Evolutionary conservation across 164 flowering plant genomes (phyloP), one percentile per base, ranked within the genome.

Genomic region (Santalum album): DNA sequence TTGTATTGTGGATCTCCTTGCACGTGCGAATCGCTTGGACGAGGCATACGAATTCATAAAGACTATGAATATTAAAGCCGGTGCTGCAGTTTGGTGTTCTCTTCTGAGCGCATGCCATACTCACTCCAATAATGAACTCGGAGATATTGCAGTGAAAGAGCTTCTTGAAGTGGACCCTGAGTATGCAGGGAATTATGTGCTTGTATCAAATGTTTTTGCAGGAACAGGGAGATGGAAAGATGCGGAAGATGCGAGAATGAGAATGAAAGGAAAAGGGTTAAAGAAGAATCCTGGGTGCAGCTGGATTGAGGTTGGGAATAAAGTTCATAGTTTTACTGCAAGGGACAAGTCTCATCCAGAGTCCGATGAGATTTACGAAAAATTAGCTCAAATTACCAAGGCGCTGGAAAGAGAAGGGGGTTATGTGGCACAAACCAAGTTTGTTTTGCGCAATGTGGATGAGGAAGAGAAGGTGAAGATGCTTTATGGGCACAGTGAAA

Each of bases 231-330:
- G 74, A 68, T 87, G 96, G 96, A 75, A 75, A 34, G 88, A 84
- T 64, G 90, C 72, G 25, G 83, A 83, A 55, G 65, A 64, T 34
- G 75, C 83, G 50, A 78, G 96, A 51, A 54, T 53, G 65, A 78
- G 54, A 65, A 82, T 86, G 91, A 90, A 70, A 62, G 71, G 54
- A 25, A 74, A 54, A 62, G 86, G 88, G 9, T 49, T 85, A 65
- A 86, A 58, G 76, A 90, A 90, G 59, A 78, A 68, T 62, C 96
- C 98, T 18, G 95, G 84, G 12, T 87, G 91, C 63, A 87, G 86
- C 70, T 87, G 96, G 95, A 80, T 86, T 23, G 96, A 90, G 67
- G 55, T 78, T 19, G 76, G 78, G 23, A 76, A 74, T 45, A 82
- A 65, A 58, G 65, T 85, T 54, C 90, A 90, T 51, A 45, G 78